Evolutionary conservation across 108 stramenopile species (phyloP), one percentile per base, ranked within the genome.

Genomic region (Stephanodiscus triporus): DNA sequence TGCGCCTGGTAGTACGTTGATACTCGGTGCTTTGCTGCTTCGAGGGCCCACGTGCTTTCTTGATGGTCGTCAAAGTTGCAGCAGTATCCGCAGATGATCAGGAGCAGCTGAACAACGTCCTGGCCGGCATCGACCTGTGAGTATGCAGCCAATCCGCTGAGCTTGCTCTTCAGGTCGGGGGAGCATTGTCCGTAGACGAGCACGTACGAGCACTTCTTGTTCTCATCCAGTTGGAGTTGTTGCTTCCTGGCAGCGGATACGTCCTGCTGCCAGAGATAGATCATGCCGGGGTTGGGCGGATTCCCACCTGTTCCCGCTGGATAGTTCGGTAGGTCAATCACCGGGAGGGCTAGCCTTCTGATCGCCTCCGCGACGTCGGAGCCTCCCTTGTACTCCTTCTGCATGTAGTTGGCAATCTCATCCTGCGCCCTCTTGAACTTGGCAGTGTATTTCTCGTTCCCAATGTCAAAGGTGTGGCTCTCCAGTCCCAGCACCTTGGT

Each of bases 21-120:
- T 4, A 34, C 42, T 2, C 32, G 26, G 0, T 65, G 26, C 43
- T 65, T 65, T 3, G 43, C 64, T 5, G 7, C 45, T 16, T 48
- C 30, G 24, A 65, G 64, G 1, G 64, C 45, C 45, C 45, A 65
- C 1, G 64, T 65, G 20, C 64, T n/a, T n/a, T n/a, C 26, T 32
- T 34, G 64, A 2, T 65, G 64, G 6, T 42, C 38, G 36, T 65
- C 64, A 29, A 65, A 65, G 16, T 2, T 0, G n/a, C 45, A 65
- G 45, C 64, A 65, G 22, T 32, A 65, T 24, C 64, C 64, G 9
- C 43, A 5, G 27, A 65, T 42, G 26, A 65, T 32, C 0, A 65
- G 45, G 9, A 65, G 64, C 1, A 65, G 32, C 29, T 65, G 14
- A n/a, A 65, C 64, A 0, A 48, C 64, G 23, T 65, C 64, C 22